Evolutionary conservation across 805 yeast species (phyloP), one percentile per base, ranked within the genome.

Genomic region (Suhomyces sp.): DNA sequence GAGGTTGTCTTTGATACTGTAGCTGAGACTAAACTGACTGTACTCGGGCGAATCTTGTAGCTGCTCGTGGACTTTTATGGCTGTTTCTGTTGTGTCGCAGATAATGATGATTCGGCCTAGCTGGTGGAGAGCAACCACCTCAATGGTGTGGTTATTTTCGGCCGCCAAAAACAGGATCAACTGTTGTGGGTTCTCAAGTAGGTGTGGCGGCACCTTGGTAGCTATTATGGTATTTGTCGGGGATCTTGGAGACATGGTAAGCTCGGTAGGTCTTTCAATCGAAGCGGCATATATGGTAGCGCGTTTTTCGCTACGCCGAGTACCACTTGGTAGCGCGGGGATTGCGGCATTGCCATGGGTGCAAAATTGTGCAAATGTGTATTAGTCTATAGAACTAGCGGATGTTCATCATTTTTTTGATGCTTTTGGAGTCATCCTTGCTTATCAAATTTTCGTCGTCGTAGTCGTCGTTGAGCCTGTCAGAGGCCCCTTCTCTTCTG

Each of bases 221-320:
- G 74, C 49, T 15, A 75, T 73, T 19, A 75, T 60, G 3, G 77
- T 68, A 51, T 75, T 75, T 3, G 73, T 52, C 12, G 54, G 51
- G 8, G 17, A n/a, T 35, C 48, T 46, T 44, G 22, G 41, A 17
- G 41, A 22, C 17, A 17, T 37, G 41, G 21, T 17, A 17, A 35
- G 20, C 6, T 31, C 9, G 13, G 20, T 8, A 3, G 41, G 22
- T 13, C 7, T n/a, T 13, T 4, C 6, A n/a, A 10, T 21, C 41
- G 22, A 19, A 37, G 22, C 5, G 8, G 21, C 41, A 13, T n/a
- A n/a, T 31, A 31, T 37, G 41, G 41, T 37, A 37, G 41, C 41
- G 41, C 41, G 35, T 31, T 27, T 27, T 27, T 27, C 31, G 31
- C 20, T 5, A 3, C 15, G 37, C 7, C 37, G 37, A 27, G 31